A percentile compares a stretch with the other conserved stretches of the same genome.
phyloP scores from a whole-genome alignment of 352 stramenopile species.

The Globisporangium yorkense region DNA sequence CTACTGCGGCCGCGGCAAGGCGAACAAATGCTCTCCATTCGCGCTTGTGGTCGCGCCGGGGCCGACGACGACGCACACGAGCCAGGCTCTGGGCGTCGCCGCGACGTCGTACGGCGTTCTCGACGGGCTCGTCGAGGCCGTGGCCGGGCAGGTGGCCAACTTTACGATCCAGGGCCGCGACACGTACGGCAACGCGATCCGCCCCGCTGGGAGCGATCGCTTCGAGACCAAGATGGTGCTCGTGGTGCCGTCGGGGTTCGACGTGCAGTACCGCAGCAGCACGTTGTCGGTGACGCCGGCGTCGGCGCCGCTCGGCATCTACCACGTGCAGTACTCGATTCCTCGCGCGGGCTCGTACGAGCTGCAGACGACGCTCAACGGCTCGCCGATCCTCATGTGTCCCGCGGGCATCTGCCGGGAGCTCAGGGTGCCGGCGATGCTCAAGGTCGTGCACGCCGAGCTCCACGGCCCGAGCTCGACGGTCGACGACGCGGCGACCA shows the following conservation, averaged over 20 bases:
- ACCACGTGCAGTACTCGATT: constrained; percentile 93
- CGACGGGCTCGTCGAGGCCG: constrained; percentile 87
- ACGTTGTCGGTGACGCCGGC: constrained; percentile 30
- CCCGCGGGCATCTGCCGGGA: constrained; percentile 43
- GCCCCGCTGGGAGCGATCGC: constrained; percentile 41
- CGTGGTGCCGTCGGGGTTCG: constrained; percentile 18
- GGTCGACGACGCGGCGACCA: constrained; percentile 60
- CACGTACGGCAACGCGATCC: constrained; percentile 86
- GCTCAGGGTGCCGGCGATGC: constrained; percentile 42
- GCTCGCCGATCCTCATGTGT: constrained; percentile 89
- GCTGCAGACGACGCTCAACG: constrained; percentile 72
- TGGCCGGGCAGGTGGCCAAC: constrained; percentile 88
- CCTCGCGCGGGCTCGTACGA: constrained; percentile 85
- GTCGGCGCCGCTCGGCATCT: constrained; percentile 60
- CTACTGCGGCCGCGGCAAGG: constrained; percentile 90
- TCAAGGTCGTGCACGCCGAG: constrained; percentile 87
- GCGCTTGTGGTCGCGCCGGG: constrained; percentile 82
- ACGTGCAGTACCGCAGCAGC: constrained; percentile 82
- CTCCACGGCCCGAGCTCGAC: constrained; percentile 87
- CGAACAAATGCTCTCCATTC: constrained; percentile 95
- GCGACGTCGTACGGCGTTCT: constrained; percentile 56
- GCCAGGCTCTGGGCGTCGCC: constrained; percentile 74
- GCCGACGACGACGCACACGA: constrained; percentile 83
- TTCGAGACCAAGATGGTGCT: constrained; percentile 88
- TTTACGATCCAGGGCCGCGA: constrained; percentile 96